A percentile compares a stretch with the other conserved stretches of the same genome.
Conservation (phyloP, 192 early-diverging fungal genomes). For the Chytriomyces hyalinus region DNA sequence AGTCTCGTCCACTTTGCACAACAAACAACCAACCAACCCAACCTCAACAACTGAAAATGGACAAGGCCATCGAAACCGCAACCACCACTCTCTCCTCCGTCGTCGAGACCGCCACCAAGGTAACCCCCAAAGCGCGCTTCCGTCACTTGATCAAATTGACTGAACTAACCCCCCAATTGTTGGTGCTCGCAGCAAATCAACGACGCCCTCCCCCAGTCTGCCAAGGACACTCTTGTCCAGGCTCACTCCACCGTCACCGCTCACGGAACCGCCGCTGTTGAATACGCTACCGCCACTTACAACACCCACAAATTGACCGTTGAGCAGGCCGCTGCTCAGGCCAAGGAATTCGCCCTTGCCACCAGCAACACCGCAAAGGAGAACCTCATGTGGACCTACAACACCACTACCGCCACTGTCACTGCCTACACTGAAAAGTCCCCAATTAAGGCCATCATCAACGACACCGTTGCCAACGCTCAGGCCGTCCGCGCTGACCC, state of each 20-base stretch:
- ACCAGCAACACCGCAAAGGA: not conserved
- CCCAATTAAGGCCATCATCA: conserved; percentile 50
- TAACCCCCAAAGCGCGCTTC: not conserved
- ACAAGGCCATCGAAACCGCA: too few relatives aligned
- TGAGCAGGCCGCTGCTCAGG: conserved; percentile 12
- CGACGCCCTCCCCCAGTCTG: conserved; percentile 46
- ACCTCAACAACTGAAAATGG: too few relatives aligned
- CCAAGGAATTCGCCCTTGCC: conserved; percentile 3
- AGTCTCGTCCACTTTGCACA: too few relatives aligned
- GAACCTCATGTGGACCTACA: conserved; percentile 11
- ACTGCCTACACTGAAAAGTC: conserved; percentile 51
- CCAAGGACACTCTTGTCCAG: conserved; percentile 40
- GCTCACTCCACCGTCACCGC: conserved; percentile 11
- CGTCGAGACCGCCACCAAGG: not conserved
- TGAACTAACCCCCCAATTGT: not conserved
- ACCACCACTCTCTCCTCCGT: too few relatives aligned
- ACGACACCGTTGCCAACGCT: conserved; percentile 44
- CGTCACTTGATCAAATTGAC: not conserved
- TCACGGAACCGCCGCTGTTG: conserved; percentile 12
- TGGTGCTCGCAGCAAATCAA: not conserved
- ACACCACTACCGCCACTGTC: conserved; percentile 57
- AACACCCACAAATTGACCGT: not conserved
- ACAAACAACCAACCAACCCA: too few relatives aligned
- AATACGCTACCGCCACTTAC: conserved; percentile 15
- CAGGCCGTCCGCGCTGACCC: conserved; percentile 46